Evolutionary conservation across 2,329 filamentous ascomycete species (phyloP).

Genomic region (Pseudogymnoascus sp.): DNA sequence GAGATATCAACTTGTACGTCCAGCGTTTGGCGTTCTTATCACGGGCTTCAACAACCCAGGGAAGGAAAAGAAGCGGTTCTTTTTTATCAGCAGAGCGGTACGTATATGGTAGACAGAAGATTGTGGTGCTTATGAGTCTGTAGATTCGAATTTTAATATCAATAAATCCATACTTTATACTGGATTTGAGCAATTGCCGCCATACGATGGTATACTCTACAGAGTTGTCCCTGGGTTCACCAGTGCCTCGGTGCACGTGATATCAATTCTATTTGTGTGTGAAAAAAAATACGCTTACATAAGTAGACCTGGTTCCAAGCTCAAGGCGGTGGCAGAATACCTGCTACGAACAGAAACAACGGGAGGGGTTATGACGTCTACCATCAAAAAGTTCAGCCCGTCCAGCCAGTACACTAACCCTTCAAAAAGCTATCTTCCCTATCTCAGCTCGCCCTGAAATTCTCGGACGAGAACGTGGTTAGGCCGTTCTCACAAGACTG

Average conservation of each 20-base stretch:
- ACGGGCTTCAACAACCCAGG: slow-evolving; percentile 13
- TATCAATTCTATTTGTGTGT: neutral
- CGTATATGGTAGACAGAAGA: slow-evolving; percentile 3
- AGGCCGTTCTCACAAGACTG: neutral
- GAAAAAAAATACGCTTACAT: neutral
- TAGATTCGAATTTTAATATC: slow-evolving; percentile 10
- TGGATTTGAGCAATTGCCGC: neutral
- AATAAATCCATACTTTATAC: neutral
- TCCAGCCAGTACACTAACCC: neutral
- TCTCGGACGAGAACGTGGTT: neutral
- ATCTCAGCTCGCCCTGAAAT: slow-evolving; percentile 3
- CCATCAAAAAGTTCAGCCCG: neutral
- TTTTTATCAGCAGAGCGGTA: slow-evolving; percentile 2
- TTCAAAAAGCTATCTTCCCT: neutral
- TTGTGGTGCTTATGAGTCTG: slow-evolving; percentile 6
- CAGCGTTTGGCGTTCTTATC: slow-evolving; percentile 9
- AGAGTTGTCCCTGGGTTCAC: too few species aligned
- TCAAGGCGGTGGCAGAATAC: slow-evolving; percentile 6
- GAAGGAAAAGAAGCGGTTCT: slow-evolving; percentile 9
- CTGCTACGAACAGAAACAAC: neutral
- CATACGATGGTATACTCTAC: neutral
- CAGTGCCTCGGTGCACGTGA: neutral
- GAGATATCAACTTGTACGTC: slow-evolving; percentile 12
- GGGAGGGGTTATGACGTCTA: slow-evolving; percentile 3
- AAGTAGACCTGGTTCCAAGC: neutral